Evolutionary conservation across 345 rosid species (phyloP), one percentile per base, ranked within the genome.

Genomic region (Tarenaya hassleriana): DNA sequence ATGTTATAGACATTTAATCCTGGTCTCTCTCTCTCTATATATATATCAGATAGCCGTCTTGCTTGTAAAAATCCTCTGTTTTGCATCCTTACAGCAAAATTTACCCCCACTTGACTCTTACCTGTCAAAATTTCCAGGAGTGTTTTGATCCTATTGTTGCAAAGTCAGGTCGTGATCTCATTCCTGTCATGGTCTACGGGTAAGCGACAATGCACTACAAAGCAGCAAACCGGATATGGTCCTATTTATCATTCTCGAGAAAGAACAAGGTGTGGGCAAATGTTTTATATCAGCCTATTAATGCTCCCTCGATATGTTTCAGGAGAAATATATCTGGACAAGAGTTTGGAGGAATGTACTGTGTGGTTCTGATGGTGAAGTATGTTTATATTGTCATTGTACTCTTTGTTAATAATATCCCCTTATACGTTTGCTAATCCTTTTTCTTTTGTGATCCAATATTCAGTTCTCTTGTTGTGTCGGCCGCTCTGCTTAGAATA

Each of bases 161-260:
- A 13, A 69, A 67, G 69, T 74, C 73, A 45, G 95, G 95, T n/a
- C 94, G 97, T 62, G 99, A 94, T 83, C 83, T 94, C 65, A 88
- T 94, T 74, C 95, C 95, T 67, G 75, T 81, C 56, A 94, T 94
- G 99, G 97, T 94, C 63, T 78, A 83, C 49, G 97, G 99, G 99
- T 94, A 78, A 65, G 80, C 42, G 38, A 59, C 18, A 50, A 29
- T 9, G 29, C 34, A n/a, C n/a, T n/a, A n/a, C 34, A 59, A 17
- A 47, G 60, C 24, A 34, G 53, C 41, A 0, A 9, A 17, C 8
- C 47, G 34, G 27, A 8, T 35, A n/a, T n/a, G n/a, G n/a, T n/a
- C n/a, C 40, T n/a, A 7, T 35, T 35, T 35, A 38, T 38, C 8
- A 21, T 24, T 24, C 29, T 5, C 29, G 29, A 24, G 29, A 24